Percentiles rank a stretch among this genome's conserved stretches.
phyloP scores from a whole-genome alignment of 176 grass and related monocot genomes.

The Metroxylon sagu region DNA sequence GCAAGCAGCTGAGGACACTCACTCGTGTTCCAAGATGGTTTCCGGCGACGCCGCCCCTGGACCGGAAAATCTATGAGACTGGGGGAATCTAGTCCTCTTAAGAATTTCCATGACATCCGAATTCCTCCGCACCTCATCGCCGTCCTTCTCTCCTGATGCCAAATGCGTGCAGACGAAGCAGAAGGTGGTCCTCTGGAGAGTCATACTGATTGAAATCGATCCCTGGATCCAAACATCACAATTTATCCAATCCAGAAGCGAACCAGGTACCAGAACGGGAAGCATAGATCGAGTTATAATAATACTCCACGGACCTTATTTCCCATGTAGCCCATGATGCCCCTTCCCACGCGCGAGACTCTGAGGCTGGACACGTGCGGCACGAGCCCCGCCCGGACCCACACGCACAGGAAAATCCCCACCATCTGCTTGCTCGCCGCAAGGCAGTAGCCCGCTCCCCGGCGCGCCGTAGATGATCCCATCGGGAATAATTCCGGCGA shows the following conservation, averaged over 20 bases:
- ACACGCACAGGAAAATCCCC: constrained; percentile 84
- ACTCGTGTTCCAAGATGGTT: constrained; percentile 92
- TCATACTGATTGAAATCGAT: constrained; percentile 82
- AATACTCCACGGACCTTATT: constrained; percentile 45
- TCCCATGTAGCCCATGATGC: constrained; percentile 95
- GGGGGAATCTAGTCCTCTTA: constrained; percentile 56
- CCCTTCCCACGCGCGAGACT: constrained; percentile 60
- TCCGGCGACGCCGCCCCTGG: constrained; percentile 20
- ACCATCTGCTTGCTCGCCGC: constrained; percentile 89
- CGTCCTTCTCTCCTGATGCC: constrained; percentile 84
- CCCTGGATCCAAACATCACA: constrained; percentile 24
- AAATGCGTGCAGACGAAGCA: constrained; percentile 94
- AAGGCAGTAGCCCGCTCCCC: constrained; percentile 15
- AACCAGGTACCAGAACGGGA: no score
- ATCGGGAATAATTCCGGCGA: background rate
- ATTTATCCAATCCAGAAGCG: no score
- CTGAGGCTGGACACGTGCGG: constrained; percentile 30
- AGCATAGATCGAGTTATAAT: no score
- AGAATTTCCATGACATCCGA: constrained; percentile 66
- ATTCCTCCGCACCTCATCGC: constrained; percentile 74
- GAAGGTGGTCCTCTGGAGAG: constrained; percentile 39
- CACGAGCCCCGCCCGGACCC: constrained; percentile 45
- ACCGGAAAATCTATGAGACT: background rate
- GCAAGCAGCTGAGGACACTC: constrained; percentile 1
- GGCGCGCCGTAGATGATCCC: background rate